phyloP scores from a whole-genome alignment of 176 grass and related monocot species.

The Avena eriantha region DNA sequence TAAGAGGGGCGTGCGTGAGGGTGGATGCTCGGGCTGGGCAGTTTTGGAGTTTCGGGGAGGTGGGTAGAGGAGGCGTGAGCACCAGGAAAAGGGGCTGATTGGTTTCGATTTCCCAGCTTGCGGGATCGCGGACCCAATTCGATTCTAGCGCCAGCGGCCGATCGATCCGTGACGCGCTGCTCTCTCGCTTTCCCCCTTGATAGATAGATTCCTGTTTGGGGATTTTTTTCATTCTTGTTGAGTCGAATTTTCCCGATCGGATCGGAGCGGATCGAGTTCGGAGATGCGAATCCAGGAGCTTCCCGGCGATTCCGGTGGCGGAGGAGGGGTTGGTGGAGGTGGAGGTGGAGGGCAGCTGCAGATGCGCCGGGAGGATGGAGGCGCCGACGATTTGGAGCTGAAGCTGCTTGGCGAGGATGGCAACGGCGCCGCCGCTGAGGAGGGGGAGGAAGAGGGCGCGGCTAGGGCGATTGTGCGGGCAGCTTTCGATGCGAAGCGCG shows the following conservation, averaged over 20 bases:
- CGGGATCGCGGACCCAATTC: conserved; percentile 38
- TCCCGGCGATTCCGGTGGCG: conserved; percentile 40
- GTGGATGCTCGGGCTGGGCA: conserved; percentile 1
- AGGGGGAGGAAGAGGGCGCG: not conserved
- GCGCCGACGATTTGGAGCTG: not conserved
- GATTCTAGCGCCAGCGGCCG: not conserved
- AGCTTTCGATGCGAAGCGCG: conserved; percentile 69
- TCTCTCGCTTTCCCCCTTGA: not conserved
- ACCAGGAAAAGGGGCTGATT: conserved; percentile 28
- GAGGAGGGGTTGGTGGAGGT: not conserved
- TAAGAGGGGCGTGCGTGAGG: conserved; percentile 18
- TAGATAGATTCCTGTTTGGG: conserved; percentile 33
- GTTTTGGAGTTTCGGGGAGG: conserved; percentile 41
- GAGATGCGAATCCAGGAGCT: conserved; percentile 85
- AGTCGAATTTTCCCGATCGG: conserved; percentile 33
- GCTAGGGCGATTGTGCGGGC: conserved; percentile 39
- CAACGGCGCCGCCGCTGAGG: not conserved
- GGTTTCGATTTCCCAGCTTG: conserved; percentile 39
- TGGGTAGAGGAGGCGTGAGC: conserved; percentile 49
- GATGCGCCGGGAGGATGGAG: conserved; percentile 31
- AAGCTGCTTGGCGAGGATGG: not conserved
- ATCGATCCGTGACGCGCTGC: not conserved
- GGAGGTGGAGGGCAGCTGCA: not conserved
- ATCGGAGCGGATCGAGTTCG: conserved; percentile 7
- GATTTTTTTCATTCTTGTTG: not conserved